Conservation (phyloP, 1,284 basidiomycete genomes). For the Leccinum subrobustum region DNA sequence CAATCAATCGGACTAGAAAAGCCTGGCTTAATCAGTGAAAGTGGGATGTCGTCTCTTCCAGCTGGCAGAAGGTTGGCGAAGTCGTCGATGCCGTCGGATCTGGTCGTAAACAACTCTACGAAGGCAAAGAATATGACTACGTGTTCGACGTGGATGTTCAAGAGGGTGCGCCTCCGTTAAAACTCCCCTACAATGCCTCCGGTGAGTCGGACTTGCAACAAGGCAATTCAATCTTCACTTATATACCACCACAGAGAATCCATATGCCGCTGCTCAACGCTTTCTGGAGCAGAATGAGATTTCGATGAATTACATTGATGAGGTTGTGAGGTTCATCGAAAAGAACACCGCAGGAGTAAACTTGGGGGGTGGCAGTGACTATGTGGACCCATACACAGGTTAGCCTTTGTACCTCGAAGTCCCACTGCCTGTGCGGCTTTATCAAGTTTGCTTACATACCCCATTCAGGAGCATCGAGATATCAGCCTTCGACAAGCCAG, state of each 20-base stretch:
- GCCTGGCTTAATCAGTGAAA: constrained; percentile 27
- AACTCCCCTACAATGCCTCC: constrained; percentile 89
- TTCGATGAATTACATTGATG: constrained; percentile 80
- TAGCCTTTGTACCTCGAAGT: constrained; percentile 12
- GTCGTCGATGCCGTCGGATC: constrained; percentile 94
- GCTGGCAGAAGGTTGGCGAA: constrained; percentile 94
- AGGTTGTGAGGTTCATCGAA: constrained; percentile 94
- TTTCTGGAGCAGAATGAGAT: constrained; percentile 89
- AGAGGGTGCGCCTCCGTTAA: constrained; percentile 90
- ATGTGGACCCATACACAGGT: constrained; percentile 93
- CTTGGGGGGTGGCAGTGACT: constrained; percentile 61
- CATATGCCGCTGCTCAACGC: constrained; percentile 85
- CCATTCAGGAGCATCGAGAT: constrained; percentile 36
- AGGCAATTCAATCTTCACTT: constrained; percentile 5
- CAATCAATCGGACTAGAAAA: background rate
- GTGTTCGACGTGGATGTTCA: constrained; percentile 98
- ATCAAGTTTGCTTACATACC: background rate
- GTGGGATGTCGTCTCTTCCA: constrained; percentile 73
- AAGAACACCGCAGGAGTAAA: constrained; percentile 83
- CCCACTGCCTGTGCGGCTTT: constrained; percentile 16
- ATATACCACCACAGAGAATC: constrained; percentile 68
- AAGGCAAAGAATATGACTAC: constrained; percentile 96
- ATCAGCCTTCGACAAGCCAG: constrained; percentile 18
- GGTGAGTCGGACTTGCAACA: constrained; percentile 47
- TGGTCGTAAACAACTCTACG: constrained; percentile 82